A percentile compares a stretch with the other conserved stretches of the same genome.
Evolutionary conservation across 306 rosid species (phyloP).

Genomic region (Corylus heterophylla): DNA sequence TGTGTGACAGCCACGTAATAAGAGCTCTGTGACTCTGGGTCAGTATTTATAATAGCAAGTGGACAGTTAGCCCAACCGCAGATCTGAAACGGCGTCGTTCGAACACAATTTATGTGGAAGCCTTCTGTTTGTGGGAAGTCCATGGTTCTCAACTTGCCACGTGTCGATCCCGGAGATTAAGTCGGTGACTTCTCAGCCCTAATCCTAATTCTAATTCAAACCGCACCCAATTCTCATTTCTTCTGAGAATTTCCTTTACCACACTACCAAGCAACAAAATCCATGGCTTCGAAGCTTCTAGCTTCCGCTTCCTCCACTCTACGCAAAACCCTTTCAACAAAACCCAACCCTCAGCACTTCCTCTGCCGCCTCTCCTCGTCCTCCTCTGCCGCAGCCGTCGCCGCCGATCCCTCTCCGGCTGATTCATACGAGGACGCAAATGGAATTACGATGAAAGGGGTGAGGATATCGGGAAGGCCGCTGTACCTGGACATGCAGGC

Average conservation of each 20-base stretch:
- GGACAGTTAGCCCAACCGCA: not conserved
- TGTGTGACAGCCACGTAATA: not conserved
- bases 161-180: constrained; percentile 7
- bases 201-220: not conserved
- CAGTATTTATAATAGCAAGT: not conserved
- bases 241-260: not conserved
- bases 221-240: not conserved
- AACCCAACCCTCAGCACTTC: constrained; percentile 5
- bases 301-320: constrained; percentile 38
- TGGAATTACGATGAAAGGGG: constrained; percentile 75
- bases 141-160: constrained; percentile 31
- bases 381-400: constrained; percentile 41
- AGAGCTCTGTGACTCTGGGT: not conserved
- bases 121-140: too few species aligned
- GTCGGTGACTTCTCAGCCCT: constrained; percentile 28
- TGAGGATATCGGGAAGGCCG: constrained; percentile 74
- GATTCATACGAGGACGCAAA: constrained; percentile 42
- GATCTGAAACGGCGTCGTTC: not conserved
- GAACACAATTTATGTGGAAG: too few species aligned
- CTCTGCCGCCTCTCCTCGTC: constrained; percentile 19
- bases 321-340: constrained; percentile 37
- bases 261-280: constrained; percentile 14
- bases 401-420: not conserved
- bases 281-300: constrained; percentile 64
- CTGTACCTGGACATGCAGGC: constrained; percentile 91